Percentiles rank a stretch among this genome's conserved stretches.
Evolutionary conservation across 2,329 filamentous ascomycete species (phyloP).

Genomic region (Scorias spongiosa): DNA sequence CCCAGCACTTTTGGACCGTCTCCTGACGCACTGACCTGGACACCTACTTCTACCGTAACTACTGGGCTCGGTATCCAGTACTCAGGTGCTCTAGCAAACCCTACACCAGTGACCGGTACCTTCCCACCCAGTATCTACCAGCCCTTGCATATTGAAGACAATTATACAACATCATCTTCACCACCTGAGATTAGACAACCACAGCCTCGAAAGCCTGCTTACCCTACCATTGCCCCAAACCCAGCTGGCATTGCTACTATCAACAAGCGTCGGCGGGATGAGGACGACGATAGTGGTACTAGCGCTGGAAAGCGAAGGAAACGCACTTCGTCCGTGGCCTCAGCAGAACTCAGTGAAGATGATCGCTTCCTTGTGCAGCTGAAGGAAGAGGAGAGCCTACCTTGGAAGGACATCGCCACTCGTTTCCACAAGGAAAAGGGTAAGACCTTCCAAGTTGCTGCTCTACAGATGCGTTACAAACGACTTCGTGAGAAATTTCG

Average conservation of each 20-base stretch:
- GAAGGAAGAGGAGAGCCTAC: slow-evolving; percentile 36
- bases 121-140: slow-evolving; percentile 20
- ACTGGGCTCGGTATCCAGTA: slow-evolving; percentile 28
- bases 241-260: slow-evolving; percentile 19
- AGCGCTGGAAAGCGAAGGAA: slow-evolving; percentile 24
- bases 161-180: slow-evolving; percentile 11
- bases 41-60: slow-evolving; percentile 9
- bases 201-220: slow-evolving; percentile 24
- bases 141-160: slow-evolving; percentile 10
- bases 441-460: slow-evolving; percentile 35
- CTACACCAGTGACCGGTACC: slow-evolving; percentile 17
- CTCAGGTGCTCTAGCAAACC: slow-evolving; percentile 13
- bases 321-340: slow-evolving; percentile 21
- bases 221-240: slow-evolving; percentile 30
- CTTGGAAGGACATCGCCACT: slow-evolving; percentile 40
- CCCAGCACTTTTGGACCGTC: slow-evolving; percentile 28
- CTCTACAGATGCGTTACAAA: slow-evolving; percentile 40
- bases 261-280: slow-evolving; percentile 23
- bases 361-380: slow-evolving; percentile 34
- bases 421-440: slow-evolving; percentile 34
- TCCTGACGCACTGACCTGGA: slow-evolving; percentile 24
- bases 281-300: slow-evolving; percentile 22
- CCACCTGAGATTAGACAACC: slow-evolving; percentile 19
- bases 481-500: slow-evolving; percentile 35
- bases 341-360: slow-evolving; percentile 33